Percentiles rank a stretch among this genome's conserved stretches.
Evolutionary conservation across 2,329 filamentous ascomycete genomes (phyloP).

Genomic region (Ustulina deusta): DNA sequence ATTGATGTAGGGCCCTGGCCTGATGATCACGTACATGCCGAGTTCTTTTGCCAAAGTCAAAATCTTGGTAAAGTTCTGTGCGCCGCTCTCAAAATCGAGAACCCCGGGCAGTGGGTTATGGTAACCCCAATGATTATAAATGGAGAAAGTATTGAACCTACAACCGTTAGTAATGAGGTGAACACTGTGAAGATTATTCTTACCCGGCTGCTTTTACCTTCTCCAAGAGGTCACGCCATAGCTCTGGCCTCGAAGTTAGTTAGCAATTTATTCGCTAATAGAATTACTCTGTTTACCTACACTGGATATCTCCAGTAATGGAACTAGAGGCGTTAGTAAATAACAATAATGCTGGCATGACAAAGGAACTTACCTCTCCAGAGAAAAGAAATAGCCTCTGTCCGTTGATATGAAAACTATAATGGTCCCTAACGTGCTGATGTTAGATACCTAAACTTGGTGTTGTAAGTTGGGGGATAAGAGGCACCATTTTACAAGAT

Average conservation of each 20-base stretch:
- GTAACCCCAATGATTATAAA: constrained; percentile 58
- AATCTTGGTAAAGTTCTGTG: constrained; percentile 65
- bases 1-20: constrained; percentile 73
- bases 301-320: constrained; percentile 59
- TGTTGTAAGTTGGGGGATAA: background rate
- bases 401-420: constrained; percentile 57
- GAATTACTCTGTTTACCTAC: constrained; percentile 44
- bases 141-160: constrained; percentile 58
- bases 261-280: background rate
- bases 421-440: constrained; percentile 53
- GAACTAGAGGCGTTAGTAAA: constrained; percentile 48
- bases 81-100: constrained; percentile 64
- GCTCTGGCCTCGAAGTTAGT: constrained; percentile 46
- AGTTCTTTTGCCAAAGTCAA: constrained; percentile 65
- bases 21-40: constrained; percentile 66
- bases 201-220: constrained; percentile 58
- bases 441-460: constrained; percentile 5
- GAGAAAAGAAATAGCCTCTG: constrained; percentile 58
- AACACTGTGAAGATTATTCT: background rate
- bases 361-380: constrained; percentile 51
- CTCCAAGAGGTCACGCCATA: constrained; percentile 58
- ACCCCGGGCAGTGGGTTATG: constrained; percentile 53
- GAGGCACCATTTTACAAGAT: constrained; percentile 52
- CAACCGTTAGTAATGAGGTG: background rate
- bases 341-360: background rate